Base-by-base conservation (phyloP, 108 stramenopile species). In the Fistulifera pelliculosa region DNA sequence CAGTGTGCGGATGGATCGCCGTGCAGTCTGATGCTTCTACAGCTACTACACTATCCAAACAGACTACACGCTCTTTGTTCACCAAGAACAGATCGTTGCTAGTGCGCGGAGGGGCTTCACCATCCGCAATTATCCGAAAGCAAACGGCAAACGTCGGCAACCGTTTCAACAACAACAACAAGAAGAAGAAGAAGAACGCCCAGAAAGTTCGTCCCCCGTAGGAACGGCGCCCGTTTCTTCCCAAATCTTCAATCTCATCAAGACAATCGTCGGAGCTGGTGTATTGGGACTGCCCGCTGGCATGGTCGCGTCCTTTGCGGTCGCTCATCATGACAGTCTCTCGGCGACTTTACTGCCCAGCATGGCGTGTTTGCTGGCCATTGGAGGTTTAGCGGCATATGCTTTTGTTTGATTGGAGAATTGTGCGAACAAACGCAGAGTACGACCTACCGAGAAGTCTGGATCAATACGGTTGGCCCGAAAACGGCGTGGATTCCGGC, bases 211-310 rank as follows among this genome's bases (percentile, higher is more conserved):
- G 3, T 35, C 31, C n/a, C n/a, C 31, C 8, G 31, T 35, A 3
- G 80, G 80, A 18, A 73, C 71, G 18, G 79, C 87, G 2, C 71
- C 83, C 19, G 68, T 88, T 23, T 69, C 83, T 16, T 66, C 61
- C 23, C 74, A 78, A 61, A 62, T 88, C 19, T 84, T 96, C 60
- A 96, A 94, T 64, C 67, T 96, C 23, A 81, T 79, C 54, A 93
- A 93, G 68, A 66, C 68, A 39, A 84, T 93, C 64, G 74, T 83
- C 16, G 90, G 90, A 8, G 44, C 82, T 5, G 91, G 91, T 26
- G 83, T 93, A 14, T 70, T 93, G 24, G 70, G 84, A 22, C 66
- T 93, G 27, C 91, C 91, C 13, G 86, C 76, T 7, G 91, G 87
- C 28, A 68, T 76, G 24, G 80, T 76, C 1, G 72, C 84, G 0